Evolutionary conservation across 768 basidiomycete genomes (phyloP).

Genomic region (Infundibulicybe gibba): DNA sequence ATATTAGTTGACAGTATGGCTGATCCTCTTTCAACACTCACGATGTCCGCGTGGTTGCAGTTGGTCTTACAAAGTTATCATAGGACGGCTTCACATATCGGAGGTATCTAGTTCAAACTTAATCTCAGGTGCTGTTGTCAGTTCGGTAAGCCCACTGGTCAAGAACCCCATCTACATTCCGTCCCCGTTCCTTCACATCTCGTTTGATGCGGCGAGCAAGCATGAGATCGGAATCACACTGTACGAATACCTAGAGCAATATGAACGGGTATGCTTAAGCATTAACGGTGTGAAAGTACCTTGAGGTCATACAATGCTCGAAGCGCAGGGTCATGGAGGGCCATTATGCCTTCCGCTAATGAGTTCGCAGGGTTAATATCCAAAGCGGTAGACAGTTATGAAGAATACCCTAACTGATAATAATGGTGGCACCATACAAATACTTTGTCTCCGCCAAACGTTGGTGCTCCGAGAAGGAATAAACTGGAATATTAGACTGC

Average conservation of each 20-base stretch:
- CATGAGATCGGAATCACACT: slow-evolving; percentile 96
- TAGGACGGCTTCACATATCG: slow-evolving; percentile 94
- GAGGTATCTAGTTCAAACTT: slow-evolving; percentile 57
- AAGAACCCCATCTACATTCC: slow-evolving; percentile 82
- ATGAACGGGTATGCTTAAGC: background rate
- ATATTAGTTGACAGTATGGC: background rate
- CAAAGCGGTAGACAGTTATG: background rate
- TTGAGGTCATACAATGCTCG: slow-evolving; percentile 90
- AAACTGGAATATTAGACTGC: slow-evolving; percentile 88
- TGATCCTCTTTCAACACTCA: slow-evolving; percentile 26
- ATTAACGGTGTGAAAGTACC: slow-evolving; percentile 32
- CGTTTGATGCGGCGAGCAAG: slow-evolving; percentile 87
- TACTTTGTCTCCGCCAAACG: slow-evolving; percentile 77
- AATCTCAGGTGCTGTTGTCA: background rate
- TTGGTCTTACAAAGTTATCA: slow-evolving; percentile 91
- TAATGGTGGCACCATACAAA: slow-evolving; percentile 89
- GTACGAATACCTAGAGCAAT: slow-evolving; percentile 68
- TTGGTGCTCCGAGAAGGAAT: slow-evolving; percentile 92
- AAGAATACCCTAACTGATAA: slow-evolving; percentile 57
- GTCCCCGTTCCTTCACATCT: slow-evolving; percentile 84
- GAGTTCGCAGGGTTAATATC: background rate
- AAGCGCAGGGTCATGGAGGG: slow-evolving; percentile 74
- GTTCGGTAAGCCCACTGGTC: slow-evolving; percentile 60
- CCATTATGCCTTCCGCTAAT: slow-evolving; percentile 88
- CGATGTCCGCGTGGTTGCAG: slow-evolving; percentile 89